Conservation (phyloP, 805 yeast species). For the Wickerhamiella cacticola region DNA sequence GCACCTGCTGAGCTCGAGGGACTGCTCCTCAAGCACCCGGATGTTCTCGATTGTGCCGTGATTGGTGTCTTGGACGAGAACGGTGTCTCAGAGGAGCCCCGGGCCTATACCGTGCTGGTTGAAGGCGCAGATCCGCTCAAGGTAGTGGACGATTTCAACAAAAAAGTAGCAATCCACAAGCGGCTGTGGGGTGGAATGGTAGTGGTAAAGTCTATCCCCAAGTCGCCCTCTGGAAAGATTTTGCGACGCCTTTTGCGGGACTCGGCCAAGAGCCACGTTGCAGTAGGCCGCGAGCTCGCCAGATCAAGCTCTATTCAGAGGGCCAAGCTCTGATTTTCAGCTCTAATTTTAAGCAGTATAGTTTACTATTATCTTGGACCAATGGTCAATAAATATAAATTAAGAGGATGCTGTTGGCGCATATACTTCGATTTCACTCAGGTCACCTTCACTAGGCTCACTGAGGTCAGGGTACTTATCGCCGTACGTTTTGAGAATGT, state of each 20-base stretch:
- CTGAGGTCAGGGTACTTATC: not conserved
- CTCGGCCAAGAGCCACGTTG: conserved; percentile 13
- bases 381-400: not conserved
- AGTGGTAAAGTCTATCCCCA: conserved; percentile 72
- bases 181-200: conserved; percentile 38
- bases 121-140: conserved; percentile 16
- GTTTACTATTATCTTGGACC: no score
- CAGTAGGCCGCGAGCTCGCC: conserved; percentile 1
- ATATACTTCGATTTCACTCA: not conserved
- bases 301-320: not conserved
- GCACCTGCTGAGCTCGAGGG: conserved; percentile 92
- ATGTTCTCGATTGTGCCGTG: conserved; percentile 78
- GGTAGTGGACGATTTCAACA: conserved; percentile 26
- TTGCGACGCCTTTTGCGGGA: conserved; percentile 83
- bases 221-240: conserved; percentile 87
- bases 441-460: not conserved
- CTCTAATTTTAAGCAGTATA: no score
- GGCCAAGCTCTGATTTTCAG: not conserved
- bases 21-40: conserved; percentile 55
- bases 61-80: conserved; percentile 59
- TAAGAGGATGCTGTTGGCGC: not conserved
- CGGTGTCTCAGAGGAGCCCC: conserved; percentile 53
- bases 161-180: conserved; percentile 28
- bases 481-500: not conserved
- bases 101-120: conserved; percentile 28